Evolutionary conservation across 805 yeast species (phyloP), one percentile per base, ranked within the genome.

Genomic region (Saccharomyces eubayanus): DNA sequence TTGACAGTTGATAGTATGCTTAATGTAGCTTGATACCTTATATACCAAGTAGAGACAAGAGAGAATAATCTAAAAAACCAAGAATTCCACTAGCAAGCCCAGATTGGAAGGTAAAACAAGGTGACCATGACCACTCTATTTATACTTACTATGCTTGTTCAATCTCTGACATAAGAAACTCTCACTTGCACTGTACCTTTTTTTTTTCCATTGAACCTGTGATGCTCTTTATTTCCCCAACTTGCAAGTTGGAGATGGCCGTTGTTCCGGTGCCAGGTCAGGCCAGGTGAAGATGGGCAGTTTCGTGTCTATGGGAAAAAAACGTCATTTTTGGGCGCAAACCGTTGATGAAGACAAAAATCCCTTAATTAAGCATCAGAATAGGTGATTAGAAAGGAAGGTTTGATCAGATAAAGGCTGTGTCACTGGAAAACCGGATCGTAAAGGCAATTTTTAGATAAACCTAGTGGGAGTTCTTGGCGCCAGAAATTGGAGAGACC

Each of bases 361-460:
- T 36, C 43, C 43, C 43, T 36, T 36, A 36, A 36, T 36, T 36
- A 10, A 36, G 20, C 43, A 36, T 16, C 20, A 36, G 43, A n/a
- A 36, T 36, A 31, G 24, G 43, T 36, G 43, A 36, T 36, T 36
- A 36, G 43, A 36, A 36, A 36, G 43, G 43, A 21, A 36, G 43
- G 43, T 16, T 36, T 36, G 20, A n/a, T 16, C 21, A 36, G 43
- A n/a, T 36, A 36, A 21, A 36, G 21, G 21, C 43, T 8, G 43
- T 36, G 12, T n/a, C 21, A 27, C 12, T 43, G 43, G 56, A 56
- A 9, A 47, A 47, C 11, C 51, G 49, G 43, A 36, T 16, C 4
- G 16, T 36, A 36, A 36, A 36, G 43, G 21, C 21, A 36, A 36
- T 6, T 36, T 36, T 16, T 2, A 36, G 43, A 36, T 36, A 36